phyloP scores from a whole-genome alignment of 768 basidiomycete species.

The Mrakia blollopis region DNA sequence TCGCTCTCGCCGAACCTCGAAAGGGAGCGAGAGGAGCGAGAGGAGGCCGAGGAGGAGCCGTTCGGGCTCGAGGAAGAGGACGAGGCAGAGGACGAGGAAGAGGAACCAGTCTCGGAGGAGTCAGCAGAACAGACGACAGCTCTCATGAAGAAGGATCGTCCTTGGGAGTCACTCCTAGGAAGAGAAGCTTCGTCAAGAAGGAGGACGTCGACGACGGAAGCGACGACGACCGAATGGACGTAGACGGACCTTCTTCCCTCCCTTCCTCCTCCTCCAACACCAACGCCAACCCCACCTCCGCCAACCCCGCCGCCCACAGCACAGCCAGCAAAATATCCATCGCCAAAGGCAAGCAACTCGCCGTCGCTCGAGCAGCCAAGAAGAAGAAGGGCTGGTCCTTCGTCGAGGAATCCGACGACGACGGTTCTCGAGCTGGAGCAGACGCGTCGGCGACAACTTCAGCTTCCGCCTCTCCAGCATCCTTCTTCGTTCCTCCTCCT shows the following conservation, averaged over 20 bases:
- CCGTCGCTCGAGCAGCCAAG: neutral
- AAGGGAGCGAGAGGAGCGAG: neutral
- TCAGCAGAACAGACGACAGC: neutral
- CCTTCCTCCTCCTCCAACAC: neutral
- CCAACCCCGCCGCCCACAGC: neutral
- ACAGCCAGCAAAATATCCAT: neutral
- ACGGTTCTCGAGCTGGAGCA: neutral
- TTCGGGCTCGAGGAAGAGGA: neutral
- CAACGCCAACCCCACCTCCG: no score
- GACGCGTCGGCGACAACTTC: neutral
- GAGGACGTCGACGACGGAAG: neutral
- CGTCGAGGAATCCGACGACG: neutral
- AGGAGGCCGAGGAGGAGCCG: neutral
- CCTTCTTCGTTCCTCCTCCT: neutral
- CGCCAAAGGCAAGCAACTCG: slow-evolving; percentile 1
- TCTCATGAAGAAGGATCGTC: slow-evolving; percentile 1
- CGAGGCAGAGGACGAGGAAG: neutral
- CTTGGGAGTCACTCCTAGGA: neutral
- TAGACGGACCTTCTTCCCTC: neutral
- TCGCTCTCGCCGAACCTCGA: neutral
- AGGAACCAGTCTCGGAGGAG: neutral
- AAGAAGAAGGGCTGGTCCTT: slow-evolving; percentile 5
- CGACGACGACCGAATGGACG: slow-evolving; percentile 2
- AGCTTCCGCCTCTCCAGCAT: neutral
- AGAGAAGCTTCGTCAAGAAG: neutral